Conservation (phyloP, 176 grass and related monocot species). For the Musa schizocarpa region DNA sequence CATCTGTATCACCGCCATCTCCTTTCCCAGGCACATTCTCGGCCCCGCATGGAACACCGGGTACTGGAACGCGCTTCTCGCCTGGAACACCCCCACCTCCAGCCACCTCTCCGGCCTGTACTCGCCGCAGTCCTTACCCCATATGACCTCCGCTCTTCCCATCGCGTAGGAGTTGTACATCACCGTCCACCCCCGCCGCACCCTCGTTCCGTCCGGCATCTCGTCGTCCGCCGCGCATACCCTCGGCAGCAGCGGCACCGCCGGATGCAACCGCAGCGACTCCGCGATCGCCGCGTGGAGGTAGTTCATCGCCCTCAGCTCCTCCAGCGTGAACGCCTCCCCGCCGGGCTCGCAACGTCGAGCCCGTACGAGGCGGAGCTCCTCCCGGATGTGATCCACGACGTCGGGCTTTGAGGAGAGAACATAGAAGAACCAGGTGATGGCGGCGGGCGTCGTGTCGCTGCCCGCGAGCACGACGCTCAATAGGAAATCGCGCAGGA, state of each 20-base stretch:
- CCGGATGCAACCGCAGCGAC: background rate
- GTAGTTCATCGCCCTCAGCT: constrained; percentile 6
- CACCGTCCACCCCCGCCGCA: background rate
- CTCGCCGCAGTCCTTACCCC: background rate
- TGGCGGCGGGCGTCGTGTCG: constrained; percentile 64
- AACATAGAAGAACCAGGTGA: constrained; percentile 81
- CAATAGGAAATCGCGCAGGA: constrained; percentile 45
- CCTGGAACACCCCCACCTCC: background rate
- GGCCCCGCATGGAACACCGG: constrained; percentile 7
- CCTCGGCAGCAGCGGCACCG: constrained; percentile 4
- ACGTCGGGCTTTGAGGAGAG: constrained; percentile 30
- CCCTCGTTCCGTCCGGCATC: background rate
- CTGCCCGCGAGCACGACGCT: constrained; percentile 59
- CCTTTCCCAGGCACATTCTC: constrained; percentile 8
- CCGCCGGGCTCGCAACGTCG: background rate
- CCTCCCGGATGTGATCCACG: constrained; percentile 37
- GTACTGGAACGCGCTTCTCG: background rate
- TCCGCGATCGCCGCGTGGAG: constrained; percentile 4
- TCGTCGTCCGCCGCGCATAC: background rate
- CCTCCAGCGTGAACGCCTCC: background rate
- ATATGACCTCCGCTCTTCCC: background rate
- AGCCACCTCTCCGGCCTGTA: constrained; percentile 10
- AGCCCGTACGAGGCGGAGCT: constrained; percentile 14
- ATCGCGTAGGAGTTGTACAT: constrained; percentile 9
- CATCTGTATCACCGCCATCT: constrained; percentile 3